Evolutionary conservation across 768 basidiomycete species (phyloP), one percentile per base, ranked within the genome.

Genomic region (Leccinellum albellum): DNA sequence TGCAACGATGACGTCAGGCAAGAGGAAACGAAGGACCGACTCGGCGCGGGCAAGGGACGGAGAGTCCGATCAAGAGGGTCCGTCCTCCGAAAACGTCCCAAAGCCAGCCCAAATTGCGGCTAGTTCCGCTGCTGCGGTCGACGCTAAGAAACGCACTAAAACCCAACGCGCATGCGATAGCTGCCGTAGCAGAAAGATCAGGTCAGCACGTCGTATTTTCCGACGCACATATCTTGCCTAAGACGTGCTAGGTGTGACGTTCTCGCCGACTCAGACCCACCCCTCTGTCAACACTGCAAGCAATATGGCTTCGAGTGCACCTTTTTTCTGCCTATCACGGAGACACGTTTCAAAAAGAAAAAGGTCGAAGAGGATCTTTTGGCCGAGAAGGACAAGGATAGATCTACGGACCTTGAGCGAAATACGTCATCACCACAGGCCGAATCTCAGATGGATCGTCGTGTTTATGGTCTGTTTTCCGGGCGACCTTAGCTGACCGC

Each of bases 291-390:
- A 64, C 95, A 98, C 71, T 98, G 96, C 81, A 91, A 92, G 67
- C 91, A 94, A 69, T 93, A 94, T 66, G 82, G 84, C 45, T 91
- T 94, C 63, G 93, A 96, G 61, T 97, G 96, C 71, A 97, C 95
- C 6, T 97, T 95, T 75, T 96, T 97, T 79, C 84, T 98, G 13
- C 97, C 97, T 40, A 99, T 99, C 64, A 93, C 96, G 10, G 97
- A 98, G 73, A 99, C 97, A 0, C 87, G 97, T 20, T 99, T 98
- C 82, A 98, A 98, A 77, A 97, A 97, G 79, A 94, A 94, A 76
- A 88, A 89, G 63, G 56, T 86, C 45, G 89, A 94, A 65, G 87
- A 91, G 64, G 89, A 89, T 51, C 73, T 76, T 2, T 74, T 75
- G 0, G 72, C 61, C 10, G 69, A 74, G 49, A 70, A 71, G 62